Percentiles rank a stretch among this genome's conserved stretches.
These are phyloP conservation scores for Plenodomus lindquistii DNA, from an alignment of 2,329 filamentous ascomycete genomes.

Conservation along the genomic window DNA sequence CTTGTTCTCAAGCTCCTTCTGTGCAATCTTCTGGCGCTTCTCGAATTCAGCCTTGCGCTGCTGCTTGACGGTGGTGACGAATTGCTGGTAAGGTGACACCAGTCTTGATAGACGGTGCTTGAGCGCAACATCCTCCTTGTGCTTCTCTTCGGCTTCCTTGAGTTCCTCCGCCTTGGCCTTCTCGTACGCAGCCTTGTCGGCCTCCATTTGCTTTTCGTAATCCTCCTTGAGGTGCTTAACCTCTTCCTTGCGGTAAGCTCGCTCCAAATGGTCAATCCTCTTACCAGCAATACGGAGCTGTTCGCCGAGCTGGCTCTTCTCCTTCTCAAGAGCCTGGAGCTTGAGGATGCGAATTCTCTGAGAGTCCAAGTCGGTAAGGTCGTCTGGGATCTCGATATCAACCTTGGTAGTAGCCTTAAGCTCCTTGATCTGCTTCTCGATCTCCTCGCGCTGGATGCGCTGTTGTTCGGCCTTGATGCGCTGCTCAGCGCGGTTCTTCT, in stretches of 20 bases:
- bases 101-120: slow-evolving; percentile 90
- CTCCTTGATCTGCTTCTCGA: slow-evolving; percentile 89
- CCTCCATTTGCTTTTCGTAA: slow-evolving; percentile 79
- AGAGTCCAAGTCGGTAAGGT: slow-evolving; percentile 68
- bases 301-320: slow-evolving; percentile 95
- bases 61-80: slow-evolving; percentile 80
- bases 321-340: slow-evolving; percentile 91
- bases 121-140: slow-evolving; percentile 87
- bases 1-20: slow-evolving; percentile 90
- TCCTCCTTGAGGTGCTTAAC: slow-evolving; percentile 86
- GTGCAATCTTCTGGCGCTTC: slow-evolving; percentile 86
- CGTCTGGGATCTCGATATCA: slow-evolving; percentile 78
- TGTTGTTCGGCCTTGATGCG: slow-evolving; percentile 67
- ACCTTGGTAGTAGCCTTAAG: slow-evolving; percentile 90
- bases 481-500: slow-evolving; percentile 87
- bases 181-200: slow-evolving; percentile 80
- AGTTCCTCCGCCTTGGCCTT: slow-evolving; percentile 76
- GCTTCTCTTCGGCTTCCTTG: slow-evolving; percentile 80
- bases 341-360: slow-evolving; percentile 86
- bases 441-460: slow-evolving; percentile 54
- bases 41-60: slow-evolving; percentile 94
- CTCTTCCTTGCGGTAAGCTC: slow-evolving; percentile 95
- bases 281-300: slow-evolving; percentile 90
- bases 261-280: slow-evolving; percentile 94
- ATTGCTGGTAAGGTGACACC: slow-evolving; percentile 80